These are phyloP conservation scores for Myxozyma kluyveri DNA, from an alignment of 805 yeast genomes.

Conservation along the genomic window DNA sequence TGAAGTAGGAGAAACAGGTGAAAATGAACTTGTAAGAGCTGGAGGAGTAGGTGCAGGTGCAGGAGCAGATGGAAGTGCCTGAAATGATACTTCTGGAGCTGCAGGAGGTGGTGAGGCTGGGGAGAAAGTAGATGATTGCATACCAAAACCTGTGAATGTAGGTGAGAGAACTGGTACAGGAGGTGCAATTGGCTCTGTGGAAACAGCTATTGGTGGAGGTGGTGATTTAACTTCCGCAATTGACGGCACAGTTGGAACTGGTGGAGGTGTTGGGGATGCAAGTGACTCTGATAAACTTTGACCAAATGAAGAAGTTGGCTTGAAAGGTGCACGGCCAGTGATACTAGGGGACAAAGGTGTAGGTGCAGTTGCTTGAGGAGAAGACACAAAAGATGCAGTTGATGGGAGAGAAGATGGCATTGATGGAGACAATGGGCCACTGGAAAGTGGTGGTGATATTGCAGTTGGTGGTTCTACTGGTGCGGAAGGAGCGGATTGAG, in stretches of 20 bases:
- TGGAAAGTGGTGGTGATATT: not conserved
- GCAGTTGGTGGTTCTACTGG: conserved; percentile 10
- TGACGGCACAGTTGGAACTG: conserved; percentile 7
- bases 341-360: conserved; percentile 27
- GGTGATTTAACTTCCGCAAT: not conserved
- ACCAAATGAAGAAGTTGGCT: conserved; percentile 84
- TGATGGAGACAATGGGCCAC: conserved; percentile 31
- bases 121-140: conserved; percentile 3
- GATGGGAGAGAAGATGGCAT: conserved; percentile 34
- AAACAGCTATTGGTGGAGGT: not conserved
- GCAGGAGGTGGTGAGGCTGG: conserved; percentile 17
- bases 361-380: conserved; percentile 31
- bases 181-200: not conserved
- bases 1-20: not conserved
- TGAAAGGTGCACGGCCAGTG: conserved; percentile 47
- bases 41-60: not conserved
- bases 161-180: not conserved
- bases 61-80: not conserved
- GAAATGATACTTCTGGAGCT: conserved; percentile 1
- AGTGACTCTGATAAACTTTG: conserved; percentile 54
- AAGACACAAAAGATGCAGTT: conserved; percentile 29
- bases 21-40: not conserved
- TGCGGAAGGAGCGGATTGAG: conserved; percentile 26
- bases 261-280: conserved; percentile 30
- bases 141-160: not conserved